Evolutionary conservation across 2,329 filamentous ascomycete species (phyloP), one percentile per base, ranked within the genome.

Genomic region (Clonostachys rosea): DNA sequence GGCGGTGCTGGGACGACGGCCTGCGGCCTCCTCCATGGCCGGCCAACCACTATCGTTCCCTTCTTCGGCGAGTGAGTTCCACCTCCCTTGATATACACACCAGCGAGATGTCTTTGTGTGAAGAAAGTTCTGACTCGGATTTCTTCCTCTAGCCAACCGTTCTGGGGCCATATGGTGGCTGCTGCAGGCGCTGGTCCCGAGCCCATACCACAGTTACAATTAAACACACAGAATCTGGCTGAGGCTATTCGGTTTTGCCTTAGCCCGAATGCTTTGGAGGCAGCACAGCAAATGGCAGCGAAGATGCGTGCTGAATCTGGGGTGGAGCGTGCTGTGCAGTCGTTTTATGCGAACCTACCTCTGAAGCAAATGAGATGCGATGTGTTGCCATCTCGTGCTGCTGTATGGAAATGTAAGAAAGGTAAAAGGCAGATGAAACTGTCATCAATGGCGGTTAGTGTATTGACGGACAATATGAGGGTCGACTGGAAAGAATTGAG

Each of bases 1-100:
- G 82, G 82, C 8, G 82, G 82, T 14, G 83, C 83, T 2, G 83
- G 83, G 4, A 86, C 83, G 0, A 84, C 81, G 2, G 83, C 83
- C 2, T 81, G 80, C 16, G 82, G 81, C 2, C 67, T 86, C 10
- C 78, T 78, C 46, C 76, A 71, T 44, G 82, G 74, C 1, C 75
- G 72, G 40, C 82, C 82, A 0, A 84, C 82, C 1, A 79, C 84
- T 59, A 78, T 86, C 18, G 78, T 86, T 0, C 82, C 82, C 0
- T 86, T 86, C 64, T 86, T 86, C 51, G 82, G 82, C 9, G 83
- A 65, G 49, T 50, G 36, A 40, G 46, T 44, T 13, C 8, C 18
- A 6, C 12, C 14, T n/a, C 20, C 36, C 41, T 42, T 30, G 24
- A 30, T 10, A 30, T 30, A 30, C 9, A n/a, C n/a, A n/a, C n/a